Conservation (phyloP, 768 basidiomycete genomes). For the Candolleomyces efflorescens region DNA sequence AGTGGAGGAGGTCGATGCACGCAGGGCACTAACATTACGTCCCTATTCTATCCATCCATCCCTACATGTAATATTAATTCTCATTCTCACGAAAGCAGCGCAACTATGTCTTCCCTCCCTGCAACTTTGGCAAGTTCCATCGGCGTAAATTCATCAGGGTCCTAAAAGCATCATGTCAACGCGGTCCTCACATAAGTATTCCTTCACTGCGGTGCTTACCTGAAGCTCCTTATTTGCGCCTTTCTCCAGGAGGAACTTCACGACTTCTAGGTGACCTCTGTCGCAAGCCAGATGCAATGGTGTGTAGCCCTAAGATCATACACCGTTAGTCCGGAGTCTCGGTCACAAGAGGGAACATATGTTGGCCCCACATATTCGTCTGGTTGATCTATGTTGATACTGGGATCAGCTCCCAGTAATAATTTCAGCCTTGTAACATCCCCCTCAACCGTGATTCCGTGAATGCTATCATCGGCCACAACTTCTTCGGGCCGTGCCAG, state of each 20-base stretch:
- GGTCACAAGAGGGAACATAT: not conserved
- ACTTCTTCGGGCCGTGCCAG: slow-evolving; percentile 37
- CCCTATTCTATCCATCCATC: not conserved
- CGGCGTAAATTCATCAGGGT: slow-evolving; percentile 62
- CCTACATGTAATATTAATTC: slow-evolving; percentile 2
- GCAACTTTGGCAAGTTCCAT: slow-evolving; percentile 56
- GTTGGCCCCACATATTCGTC: slow-evolving; percentile 68
- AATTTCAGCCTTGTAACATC: slow-evolving; percentile 40
- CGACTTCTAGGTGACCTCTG: slow-evolving; percentile 59
- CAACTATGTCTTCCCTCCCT: slow-evolving; percentile 51
- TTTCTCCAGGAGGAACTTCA: slow-evolving; percentile 51
- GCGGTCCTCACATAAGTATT: too few relatives aligned
- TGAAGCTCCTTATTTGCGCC: slow-evolving; percentile 65
- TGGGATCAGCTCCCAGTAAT: slow-evolving; percentile 38
- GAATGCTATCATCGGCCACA: slow-evolving; percentile 41
- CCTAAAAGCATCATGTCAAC: slow-evolving; percentile 32
- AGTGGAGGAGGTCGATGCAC: too few relatives aligned
- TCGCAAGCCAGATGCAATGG: slow-evolving; percentile 86
- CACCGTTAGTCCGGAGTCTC: slow-evolving; percentile 1
- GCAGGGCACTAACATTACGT: not conserved
- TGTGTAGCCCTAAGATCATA: slow-evolving; percentile 68
- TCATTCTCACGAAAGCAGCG: slow-evolving; percentile 16
- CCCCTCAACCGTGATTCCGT: slow-evolving; percentile 61
- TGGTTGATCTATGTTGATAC: slow-evolving; percentile 48
- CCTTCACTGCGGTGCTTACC: slow-evolving; percentile 33